A percentile compares a stretch with the other conserved stretches of the same genome.
phyloP scores from a whole-genome alignment of 345 rosid species.

The Mercurialis annua region DNA sequence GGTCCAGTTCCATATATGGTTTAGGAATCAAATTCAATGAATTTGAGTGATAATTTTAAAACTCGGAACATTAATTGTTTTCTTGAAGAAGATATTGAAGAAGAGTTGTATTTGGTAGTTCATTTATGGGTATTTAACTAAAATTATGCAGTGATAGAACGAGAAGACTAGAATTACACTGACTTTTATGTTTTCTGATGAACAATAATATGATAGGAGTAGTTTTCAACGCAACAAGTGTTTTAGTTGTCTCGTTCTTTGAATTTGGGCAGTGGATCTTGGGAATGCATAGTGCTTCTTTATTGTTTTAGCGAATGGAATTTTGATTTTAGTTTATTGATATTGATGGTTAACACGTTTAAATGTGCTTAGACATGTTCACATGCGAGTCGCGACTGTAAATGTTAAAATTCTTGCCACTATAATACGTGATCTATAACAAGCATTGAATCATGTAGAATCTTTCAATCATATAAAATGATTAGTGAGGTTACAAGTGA shows the following conservation, averaged over 20 bases:
- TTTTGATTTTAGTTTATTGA: neutral
- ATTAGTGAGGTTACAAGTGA: neutral
- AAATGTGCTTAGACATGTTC: neutral
- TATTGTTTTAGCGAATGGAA: neutral
- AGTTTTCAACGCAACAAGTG: neutral
- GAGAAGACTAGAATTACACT: neutral
- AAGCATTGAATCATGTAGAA: neutral
- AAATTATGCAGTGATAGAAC: neutral
- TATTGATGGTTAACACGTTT: neutral
- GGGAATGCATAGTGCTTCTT: neutral
- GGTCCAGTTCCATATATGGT: too few relatives aligned
- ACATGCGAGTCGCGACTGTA: neutral
- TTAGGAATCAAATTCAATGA: neutral
- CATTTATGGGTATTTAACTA: neutral
- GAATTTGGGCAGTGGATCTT: too few relatives aligned
- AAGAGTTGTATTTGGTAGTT: neutral
- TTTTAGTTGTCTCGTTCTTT: neutral
- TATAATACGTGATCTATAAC: neutral
- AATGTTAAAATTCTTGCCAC: neutral
- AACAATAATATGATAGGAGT: neutral
- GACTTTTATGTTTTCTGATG: neutral
- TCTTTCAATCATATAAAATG: neutral
- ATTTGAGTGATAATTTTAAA: neutral
- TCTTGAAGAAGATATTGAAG: neutral
- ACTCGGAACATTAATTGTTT: neutral